These are phyloP conservation scores for Eucalyptus camaldulensis DNA, from an alignment of 345 rosid genomes.

Conservation along the genomic window DNA sequence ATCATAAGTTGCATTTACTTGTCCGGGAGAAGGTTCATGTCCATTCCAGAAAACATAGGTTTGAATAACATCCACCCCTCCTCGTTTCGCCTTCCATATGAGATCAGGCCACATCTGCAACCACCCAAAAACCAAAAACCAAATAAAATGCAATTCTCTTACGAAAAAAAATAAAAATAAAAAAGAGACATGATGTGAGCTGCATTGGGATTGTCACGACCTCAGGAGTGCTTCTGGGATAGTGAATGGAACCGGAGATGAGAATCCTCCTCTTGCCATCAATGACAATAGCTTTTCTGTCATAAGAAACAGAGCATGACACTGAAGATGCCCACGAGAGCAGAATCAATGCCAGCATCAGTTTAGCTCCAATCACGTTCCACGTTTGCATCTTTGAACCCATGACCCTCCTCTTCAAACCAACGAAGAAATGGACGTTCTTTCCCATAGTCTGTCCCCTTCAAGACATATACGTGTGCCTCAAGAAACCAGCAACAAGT, in stretches of 20 bases:
- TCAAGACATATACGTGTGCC: neutral
- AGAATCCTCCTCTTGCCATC: slow-evolving; percentile 77
- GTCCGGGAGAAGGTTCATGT: slow-evolving; percentile 7
- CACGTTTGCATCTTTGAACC: neutral
- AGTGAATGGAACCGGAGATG: slow-evolving; percentile 94
- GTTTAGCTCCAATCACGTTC: neutral
- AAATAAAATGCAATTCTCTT: neutral
- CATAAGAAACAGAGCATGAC: slow-evolving; percentile 1
- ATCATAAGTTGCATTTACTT: neutral
- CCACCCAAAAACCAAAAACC: neutral
- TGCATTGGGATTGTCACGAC: neutral
- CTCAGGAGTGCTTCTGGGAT: slow-evolving; percentile 86
- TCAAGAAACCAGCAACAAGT: neutral
- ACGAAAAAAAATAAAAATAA: neutral
- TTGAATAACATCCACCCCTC: slow-evolving; percentile 34
- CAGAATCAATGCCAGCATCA: neutral
- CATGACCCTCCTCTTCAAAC: neutral
- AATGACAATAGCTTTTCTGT: slow-evolving; percentile 49
- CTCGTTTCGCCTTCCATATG: slow-evolving; percentile 10
- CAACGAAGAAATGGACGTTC: neutral
- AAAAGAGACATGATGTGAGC: neutral
- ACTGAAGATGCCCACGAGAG: neutral
- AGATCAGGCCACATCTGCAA: slow-evolving; percentile 10
- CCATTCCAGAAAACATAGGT: slow-evolving; percentile 45
- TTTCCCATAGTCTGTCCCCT: neutral